Percentiles rank a stretch among this genome's conserved stretches.
Evolutionary conservation across 192 early-diverging fungal genomes (phyloP).

Genomic region (Physocladia obscura): DNA sequence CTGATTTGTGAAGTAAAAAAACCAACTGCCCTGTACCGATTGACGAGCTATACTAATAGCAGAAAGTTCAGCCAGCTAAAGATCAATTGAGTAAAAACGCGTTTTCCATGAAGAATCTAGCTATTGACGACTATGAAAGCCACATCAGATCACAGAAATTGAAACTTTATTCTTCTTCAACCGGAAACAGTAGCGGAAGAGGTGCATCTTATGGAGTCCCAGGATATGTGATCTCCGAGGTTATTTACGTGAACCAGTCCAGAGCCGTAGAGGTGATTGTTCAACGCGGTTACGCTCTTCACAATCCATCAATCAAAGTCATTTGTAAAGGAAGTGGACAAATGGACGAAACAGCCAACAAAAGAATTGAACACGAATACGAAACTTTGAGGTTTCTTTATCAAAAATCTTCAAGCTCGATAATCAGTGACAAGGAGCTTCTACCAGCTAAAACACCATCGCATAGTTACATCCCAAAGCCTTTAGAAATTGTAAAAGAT

Average conservation of each 20-base stretch:
- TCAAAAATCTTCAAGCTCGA: not conserved
- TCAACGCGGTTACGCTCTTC: conserved; percentile 32
- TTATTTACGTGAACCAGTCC: conserved; percentile 9
- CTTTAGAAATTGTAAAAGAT: conserved; percentile 31
- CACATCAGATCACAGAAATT: not conserved
- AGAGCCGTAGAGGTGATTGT: conserved; percentile 22
- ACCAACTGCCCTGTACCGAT: not conserved
- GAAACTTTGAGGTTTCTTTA: conserved; percentile 33
- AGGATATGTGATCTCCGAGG: conserved; percentile 13
- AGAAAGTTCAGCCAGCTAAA: not conserved
- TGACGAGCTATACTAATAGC: not conserved
- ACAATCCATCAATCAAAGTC: conserved; percentile 30
- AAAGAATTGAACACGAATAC: conserved; percentile 39
- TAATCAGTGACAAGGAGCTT: not conserved
- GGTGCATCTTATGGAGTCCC: conserved; percentile 4
- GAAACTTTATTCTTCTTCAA: not conserved
- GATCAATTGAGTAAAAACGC: not conserved
- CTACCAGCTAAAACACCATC: not conserved
- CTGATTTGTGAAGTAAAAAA: not conserved
- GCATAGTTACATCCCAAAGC: conserved; percentile 33
- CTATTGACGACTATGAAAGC: too few species aligned
- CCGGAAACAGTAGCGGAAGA: not conserved
- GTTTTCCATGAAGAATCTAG: too few species aligned
- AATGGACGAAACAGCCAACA: conserved; percentile 40
- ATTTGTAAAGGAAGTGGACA: conserved; percentile 42